phyloP scores from a whole-genome alignment of 2,329 filamentous ascomycete species.

The Clonostachys sp. region DNA sequence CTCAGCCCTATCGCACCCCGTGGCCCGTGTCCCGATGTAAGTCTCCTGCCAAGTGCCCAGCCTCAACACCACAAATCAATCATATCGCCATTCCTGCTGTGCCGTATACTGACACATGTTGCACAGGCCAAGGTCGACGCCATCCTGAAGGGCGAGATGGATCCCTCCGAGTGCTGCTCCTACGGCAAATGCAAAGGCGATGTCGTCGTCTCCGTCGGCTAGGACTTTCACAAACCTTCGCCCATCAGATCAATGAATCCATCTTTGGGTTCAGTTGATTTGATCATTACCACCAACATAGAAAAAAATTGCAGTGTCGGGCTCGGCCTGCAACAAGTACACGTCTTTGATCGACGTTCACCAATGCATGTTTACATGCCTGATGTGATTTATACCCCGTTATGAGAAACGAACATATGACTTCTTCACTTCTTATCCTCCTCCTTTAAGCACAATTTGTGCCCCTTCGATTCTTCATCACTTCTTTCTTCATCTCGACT shows the following conservation, averaged over 20 bases:
- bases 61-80: not conserved
- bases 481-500: not conserved
- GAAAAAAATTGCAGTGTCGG: no score
- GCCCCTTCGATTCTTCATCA: no score
- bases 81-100: not conserved
- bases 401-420: no score
- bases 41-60: constrained; percentile 2
- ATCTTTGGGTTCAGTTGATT: no score
- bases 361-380: no score
- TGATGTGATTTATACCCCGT: no score
- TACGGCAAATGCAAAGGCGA: constrained; percentile 47
- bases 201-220: constrained; percentile 40
- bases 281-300: no score
- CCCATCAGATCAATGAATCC: no score
- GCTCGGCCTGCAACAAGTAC: no score
- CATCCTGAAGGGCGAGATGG: constrained; percentile 41
- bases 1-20: constrained; percentile 19
- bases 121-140: constrained; percentile 25
- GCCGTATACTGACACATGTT: not conserved
- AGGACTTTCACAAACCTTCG: constrained; percentile 3
- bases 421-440: no score
- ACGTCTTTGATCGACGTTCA: no score
- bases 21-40: constrained; percentile 26
- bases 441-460: no score
- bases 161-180: constrained; percentile 47